phyloP scores from a whole-genome alignment of 345 rosid genomes.

The Erodium maritimum region DNA sequence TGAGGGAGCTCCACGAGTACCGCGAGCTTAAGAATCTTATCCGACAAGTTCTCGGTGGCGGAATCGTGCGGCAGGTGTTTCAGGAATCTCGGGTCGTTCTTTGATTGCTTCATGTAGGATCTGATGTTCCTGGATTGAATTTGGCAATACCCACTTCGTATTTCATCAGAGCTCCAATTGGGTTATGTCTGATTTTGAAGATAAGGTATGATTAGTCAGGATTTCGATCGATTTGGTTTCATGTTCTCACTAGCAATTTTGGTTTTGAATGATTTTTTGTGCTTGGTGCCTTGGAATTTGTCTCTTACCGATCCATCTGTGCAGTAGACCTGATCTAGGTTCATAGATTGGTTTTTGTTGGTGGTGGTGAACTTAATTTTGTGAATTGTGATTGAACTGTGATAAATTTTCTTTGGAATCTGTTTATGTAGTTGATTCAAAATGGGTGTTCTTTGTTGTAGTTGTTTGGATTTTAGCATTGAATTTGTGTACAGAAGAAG shows the following conservation, averaged over 20 bases:
- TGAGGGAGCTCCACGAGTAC: too few species aligned
- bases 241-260: conserved; percentile 7
- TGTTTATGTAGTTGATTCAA: neutral
- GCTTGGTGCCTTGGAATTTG: too few species aligned
- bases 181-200: conserved; percentile 39
- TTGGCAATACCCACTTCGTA: conserved; percentile 33
- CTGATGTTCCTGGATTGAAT: conserved; percentile 57
- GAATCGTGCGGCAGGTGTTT: too few species aligned
- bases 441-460: neutral
- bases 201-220: conserved; percentile 28
- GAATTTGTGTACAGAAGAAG: conserved; percentile 14
- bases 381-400: neutral
- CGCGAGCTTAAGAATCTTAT: too few species aligned
- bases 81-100: conserved; percentile 22
- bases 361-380: too few species aligned
- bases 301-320: neutral
- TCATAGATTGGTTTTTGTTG: neutral
- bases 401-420: neutral
- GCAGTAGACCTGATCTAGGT: neutral
- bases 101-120: conserved; percentile 28
- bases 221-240: conserved; percentile 13
- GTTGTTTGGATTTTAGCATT: conserved; percentile 7
- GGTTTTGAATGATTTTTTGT: neutral
- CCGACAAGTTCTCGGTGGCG: too few species aligned
- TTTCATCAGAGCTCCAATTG: conserved; percentile 35